Conservation (phyloP, 2,329 filamentous ascomycete species). For the Beauveria asiatica region DNA sequence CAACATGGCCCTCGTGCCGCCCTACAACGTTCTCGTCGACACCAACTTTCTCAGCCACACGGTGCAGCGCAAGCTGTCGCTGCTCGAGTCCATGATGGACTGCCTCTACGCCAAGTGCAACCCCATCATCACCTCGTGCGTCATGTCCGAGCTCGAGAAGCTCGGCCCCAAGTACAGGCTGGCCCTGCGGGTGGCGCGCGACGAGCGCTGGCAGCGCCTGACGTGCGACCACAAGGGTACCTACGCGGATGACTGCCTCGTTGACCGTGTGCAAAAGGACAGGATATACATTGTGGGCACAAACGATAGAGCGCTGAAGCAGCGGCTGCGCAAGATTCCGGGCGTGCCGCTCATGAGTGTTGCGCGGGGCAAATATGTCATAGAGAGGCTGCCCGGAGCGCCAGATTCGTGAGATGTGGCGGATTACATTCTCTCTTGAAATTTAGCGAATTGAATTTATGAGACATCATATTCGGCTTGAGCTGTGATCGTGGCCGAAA, state of each 20-base stretch:
- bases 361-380: conserved; percentile 83
- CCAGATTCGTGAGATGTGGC: conserved; percentile 42
- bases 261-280: conserved; percentile 64
- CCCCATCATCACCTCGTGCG: conserved; percentile 71
- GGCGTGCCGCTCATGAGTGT: conserved; percentile 71
- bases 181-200: conserved; percentile 75
- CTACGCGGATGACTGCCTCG: conserved; percentile 76
- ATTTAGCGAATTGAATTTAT: conserved; percentile 4
- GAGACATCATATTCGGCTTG: background rate
- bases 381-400: conserved; percentile 82
- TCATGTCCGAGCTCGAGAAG: conserved; percentile 81
- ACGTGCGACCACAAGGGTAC: conserved; percentile 84
- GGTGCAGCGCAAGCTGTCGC: conserved; percentile 80
- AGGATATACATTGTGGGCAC: conserved; percentile 73
- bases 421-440: background rate
- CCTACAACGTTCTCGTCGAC: conserved; percentile 72
- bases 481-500: background rate
- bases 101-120: conserved; percentile 86
- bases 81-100: conserved; percentile 88
- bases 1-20: conserved; percentile 78
- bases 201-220: conserved; percentile 79
- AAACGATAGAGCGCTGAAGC: conserved; percentile 71
- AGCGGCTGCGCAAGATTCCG: conserved; percentile 65
- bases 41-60: conserved; percentile 90
- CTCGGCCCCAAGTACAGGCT: conserved; percentile 82